Conservation (phyloP, 2,329 filamentous ascomycete species). For the Colletotrichum shisoi region DNA sequence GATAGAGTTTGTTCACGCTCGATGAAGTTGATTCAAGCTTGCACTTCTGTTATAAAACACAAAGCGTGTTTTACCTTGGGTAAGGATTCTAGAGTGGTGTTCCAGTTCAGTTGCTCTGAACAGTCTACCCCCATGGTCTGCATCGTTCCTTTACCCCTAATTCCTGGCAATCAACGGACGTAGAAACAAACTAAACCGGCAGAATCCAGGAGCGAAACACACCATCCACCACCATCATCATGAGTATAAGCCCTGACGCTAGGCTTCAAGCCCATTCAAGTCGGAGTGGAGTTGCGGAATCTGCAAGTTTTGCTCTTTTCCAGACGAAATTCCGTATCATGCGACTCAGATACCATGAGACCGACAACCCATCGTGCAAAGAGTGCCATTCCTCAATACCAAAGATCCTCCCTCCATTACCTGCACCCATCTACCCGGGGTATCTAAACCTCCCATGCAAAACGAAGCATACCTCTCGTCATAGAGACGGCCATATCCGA, state of each 20-base stretch:
- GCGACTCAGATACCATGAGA: conserved; percentile 16
- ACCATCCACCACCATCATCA: neutral
- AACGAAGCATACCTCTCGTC: conserved; percentile 8
- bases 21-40: too few species aligned
- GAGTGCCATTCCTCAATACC: conserved; percentile 4
- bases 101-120: too few species aligned
- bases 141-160: neutral
- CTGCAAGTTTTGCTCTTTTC: neutral
- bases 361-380: conserved; percentile 22
- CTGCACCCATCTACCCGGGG: conserved; percentile 31
- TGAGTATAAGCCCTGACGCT: neutral
- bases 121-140: neutral
- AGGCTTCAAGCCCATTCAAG: neutral
- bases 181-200: neutral
- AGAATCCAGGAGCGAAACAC: neutral
- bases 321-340: neutral
- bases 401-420: conserved; percentile 20
- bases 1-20: too few species aligned
- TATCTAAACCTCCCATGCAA: conserved; percentile 35
- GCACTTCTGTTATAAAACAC: too few species aligned
- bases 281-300: neutral
- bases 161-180: too few species aligned
- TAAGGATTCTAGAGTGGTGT: too few species aligned
- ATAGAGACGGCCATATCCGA: neutral
- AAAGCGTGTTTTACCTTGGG: too few species aligned